Conservation (phyloP, 2,329 filamentous ascomycete genomes). For the Hypoxylon sp. region DNA sequence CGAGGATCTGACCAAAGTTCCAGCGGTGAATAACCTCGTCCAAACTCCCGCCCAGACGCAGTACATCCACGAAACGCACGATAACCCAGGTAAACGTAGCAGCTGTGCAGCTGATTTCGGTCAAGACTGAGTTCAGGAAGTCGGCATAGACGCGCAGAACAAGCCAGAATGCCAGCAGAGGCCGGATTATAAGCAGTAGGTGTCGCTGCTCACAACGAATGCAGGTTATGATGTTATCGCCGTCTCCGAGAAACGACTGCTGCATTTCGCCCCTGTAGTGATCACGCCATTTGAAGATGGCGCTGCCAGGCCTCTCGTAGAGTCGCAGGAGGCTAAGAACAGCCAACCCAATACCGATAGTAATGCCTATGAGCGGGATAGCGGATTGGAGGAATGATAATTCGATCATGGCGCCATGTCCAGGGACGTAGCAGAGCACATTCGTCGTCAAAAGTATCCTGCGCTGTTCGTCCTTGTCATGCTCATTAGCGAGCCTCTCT, state of each 20-base stretch:
- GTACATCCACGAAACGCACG: constrained; percentile 40
- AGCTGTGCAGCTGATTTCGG: constrained; percentile 39
- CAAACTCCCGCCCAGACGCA: constrained; percentile 32
- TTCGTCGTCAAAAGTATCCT: constrained; percentile 38
- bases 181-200: constrained; percentile 44
- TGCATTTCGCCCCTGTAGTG: constrained; percentile 44
- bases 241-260: constrained; percentile 36
- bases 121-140: constrained; percentile 42
- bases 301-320: constrained; percentile 38
- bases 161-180: constrained; percentile 45
- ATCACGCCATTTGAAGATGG: constrained; percentile 43
- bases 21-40: constrained; percentile 31
- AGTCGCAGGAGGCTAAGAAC: constrained; percentile 35
- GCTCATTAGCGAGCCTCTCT: constrained; percentile 36
- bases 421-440: constrained; percentile 46
- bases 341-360: constrained; percentile 18
- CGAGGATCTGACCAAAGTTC: constrained; percentile 42
- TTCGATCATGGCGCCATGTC: constrained; percentile 31
- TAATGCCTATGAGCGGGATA: constrained; percentile 31
- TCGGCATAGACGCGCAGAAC: constrained; percentile 46
- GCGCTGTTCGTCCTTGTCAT: constrained; percentile 30
- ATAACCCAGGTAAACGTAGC: constrained; percentile 41
- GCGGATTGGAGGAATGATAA: constrained; percentile 31
- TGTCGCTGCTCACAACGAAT: constrained; percentile 48
- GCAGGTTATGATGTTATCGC: constrained; percentile 40